A percentile compares a stretch with the other conserved stretches of the same genome.
These are phyloP conservation scores for Letharia columbiana DNA, from an alignment of 495 filamentous ascomycete species.

Conservation along the genomic window DNA sequence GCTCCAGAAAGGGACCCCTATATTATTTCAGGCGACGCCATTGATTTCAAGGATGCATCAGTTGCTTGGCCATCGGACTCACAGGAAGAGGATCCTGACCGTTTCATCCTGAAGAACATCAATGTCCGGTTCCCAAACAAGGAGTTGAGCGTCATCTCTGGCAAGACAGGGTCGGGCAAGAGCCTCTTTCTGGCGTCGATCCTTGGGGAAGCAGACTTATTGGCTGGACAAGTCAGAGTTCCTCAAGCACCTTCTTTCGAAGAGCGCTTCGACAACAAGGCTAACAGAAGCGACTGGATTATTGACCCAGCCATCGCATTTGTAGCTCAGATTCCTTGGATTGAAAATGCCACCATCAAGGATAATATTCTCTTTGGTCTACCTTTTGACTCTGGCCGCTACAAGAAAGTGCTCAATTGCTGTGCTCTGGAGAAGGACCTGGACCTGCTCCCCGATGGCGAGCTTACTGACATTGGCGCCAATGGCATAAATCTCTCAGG, in stretches of 20 bases:
- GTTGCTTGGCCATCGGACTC: constrained; percentile 63
- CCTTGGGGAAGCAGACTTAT: constrained; percentile 50
- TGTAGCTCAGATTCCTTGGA: constrained; percentile 79
- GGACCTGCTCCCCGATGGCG: constrained; percentile 63
- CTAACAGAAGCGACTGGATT: constrained; percentile 60
- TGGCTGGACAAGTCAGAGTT: constrained; percentile 41
- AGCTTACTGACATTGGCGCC: constrained; percentile 69
- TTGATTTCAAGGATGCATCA: constrained; percentile 59
- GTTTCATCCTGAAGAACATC: constrained; percentile 54
- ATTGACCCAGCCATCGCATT: constrained; percentile 61
- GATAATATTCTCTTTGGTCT: constrained; percentile 69
- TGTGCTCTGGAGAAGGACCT: constrained; percentile 70
- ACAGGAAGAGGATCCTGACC: constrained; percentile 36
- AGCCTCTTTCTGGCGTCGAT: constrained; percentile 53
- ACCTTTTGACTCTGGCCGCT: constrained; percentile 55
- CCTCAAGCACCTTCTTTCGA: constrained; percentile 32
- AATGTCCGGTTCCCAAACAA: constrained; percentile 56
- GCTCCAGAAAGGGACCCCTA: constrained; percentile 56
- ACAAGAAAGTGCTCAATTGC: constrained; percentile 53
- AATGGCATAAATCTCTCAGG: constrained; percentile 81
- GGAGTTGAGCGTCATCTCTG: constrained; percentile 56
- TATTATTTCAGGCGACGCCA: constrained; percentile 45
- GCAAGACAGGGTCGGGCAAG: constrained; percentile 55
- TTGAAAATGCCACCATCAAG: constrained; percentile 70
- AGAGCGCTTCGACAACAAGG: constrained; percentile 44